Percentiles rank a stretch among this genome's conserved stretches.
These are phyloP conservation scores for Chamaecyparis obtusa DNA, from an alignment of 75 land plant genomes.

Conservation along the genomic window DNA sequence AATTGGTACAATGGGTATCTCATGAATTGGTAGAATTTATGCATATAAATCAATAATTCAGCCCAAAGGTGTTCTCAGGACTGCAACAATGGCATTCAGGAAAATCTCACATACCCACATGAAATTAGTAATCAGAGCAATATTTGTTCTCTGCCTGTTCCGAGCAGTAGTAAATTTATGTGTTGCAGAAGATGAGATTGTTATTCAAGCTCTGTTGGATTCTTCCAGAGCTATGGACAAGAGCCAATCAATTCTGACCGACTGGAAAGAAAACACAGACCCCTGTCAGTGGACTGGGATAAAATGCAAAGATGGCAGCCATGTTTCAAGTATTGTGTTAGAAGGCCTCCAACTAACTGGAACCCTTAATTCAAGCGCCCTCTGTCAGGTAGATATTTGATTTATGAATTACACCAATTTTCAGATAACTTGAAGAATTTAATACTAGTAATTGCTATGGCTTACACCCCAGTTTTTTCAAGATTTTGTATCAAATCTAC, in stretches of 20 bases:
- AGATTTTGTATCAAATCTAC: no score
- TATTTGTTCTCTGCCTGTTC: neutral
- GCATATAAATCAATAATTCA: neutral
- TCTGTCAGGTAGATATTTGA: constrained; percentile 31
- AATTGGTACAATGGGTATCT: no score
- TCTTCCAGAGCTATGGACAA: neutral
- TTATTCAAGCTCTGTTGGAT: neutral
- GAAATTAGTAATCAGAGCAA: neutral
- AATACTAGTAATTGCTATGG: constrained; percentile 17
- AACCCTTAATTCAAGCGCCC: constrained; percentile 17
- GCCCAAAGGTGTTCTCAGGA: neutral
- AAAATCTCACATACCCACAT: neutral
- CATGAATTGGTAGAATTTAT: neutral
- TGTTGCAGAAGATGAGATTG: neutral
- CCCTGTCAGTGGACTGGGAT: constrained; percentile 47
- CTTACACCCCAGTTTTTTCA: neutral
- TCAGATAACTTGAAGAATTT: no score
- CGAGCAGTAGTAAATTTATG: neutral
- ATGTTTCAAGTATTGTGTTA: constrained; percentile 30
- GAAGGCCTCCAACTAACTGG: constrained; percentile 25
- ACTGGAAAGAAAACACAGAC: neutral
- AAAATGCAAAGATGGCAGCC: constrained; percentile 20
- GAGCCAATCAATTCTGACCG: neutral
- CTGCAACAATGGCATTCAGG: neutral
- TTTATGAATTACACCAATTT: constrained; percentile 42